A percentile compares a stretch with the other conserved stretches of the same genome.
These are phyloP conservation scores for Elaeis oleifera DNA, from an alignment of 202 grass and related monocot species.

Conservation along the genomic window DNA sequence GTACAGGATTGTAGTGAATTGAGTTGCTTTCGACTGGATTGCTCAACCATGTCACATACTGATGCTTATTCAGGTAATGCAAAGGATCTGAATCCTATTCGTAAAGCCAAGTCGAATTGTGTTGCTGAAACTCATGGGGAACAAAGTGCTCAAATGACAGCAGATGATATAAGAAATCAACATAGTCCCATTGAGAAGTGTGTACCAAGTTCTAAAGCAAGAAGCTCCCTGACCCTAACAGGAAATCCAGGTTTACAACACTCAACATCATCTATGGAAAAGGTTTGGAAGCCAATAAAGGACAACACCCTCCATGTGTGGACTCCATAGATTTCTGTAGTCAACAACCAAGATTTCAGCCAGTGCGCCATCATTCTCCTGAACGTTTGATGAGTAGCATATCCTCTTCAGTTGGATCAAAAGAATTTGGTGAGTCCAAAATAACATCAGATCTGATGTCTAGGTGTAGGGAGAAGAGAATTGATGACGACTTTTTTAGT, in stretches of 20 bases:
- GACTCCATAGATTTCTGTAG: not conserved
- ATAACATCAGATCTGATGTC: constrained; percentile 29
- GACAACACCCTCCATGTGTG: not conserved
- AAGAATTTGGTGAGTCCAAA: constrained; percentile 34
- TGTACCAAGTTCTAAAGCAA: constrained; percentile 14
- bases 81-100: constrained; percentile 22
- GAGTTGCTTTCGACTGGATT: not conserved
- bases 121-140: constrained; percentile 13
- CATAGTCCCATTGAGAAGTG: constrained; percentile 1
- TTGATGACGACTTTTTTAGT: constrained; percentile 35
- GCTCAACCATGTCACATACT: not conserved
- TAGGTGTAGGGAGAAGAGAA: constrained; percentile 19
- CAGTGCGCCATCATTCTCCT: not conserved
- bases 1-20: constrained; percentile 30
- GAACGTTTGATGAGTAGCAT: constrained; percentile 13
- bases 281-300: not conserved
- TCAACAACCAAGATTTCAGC: not conserved
- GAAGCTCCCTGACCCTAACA: constrained; percentile 18
- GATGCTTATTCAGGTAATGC: constrained; percentile 9
- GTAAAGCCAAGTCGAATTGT: constrained; percentile 1
- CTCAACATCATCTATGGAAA: constrained; percentile 14
- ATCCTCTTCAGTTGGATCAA: constrained; percentile 63
- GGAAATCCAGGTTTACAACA: constrained; percentile 17
- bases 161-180: constrained; percentile 22
- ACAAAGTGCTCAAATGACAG: constrained; percentile 12